Percentiles rank a stretch among this genome's conserved stretches.
Evolutionary conservation across 2,329 filamentous ascomycete species (phyloP).

Genomic region (Pestalotiopsis sp.): DNA sequence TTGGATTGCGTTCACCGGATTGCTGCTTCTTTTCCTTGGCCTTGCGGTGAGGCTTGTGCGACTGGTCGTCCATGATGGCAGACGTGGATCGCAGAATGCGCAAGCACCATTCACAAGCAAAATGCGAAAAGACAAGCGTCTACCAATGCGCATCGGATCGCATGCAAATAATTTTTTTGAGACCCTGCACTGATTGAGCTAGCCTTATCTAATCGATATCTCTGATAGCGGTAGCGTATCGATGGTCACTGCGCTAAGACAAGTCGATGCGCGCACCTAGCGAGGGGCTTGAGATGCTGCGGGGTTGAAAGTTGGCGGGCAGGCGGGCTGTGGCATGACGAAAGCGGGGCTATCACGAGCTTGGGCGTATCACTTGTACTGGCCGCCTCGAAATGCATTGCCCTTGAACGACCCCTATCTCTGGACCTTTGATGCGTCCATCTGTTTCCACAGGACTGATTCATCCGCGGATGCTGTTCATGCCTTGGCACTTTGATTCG

Average conservation of each 20-base stretch:
- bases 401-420: background rate
- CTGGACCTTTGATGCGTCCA: background rate
- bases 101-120: background rate
- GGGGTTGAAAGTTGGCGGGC: background rate
- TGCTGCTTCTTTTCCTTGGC: conserved; percentile 84
- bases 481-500: background rate
- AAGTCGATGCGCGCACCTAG: background rate
- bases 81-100: background rate
- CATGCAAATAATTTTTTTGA: conserved; percentile 4
- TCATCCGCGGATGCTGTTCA: background rate
- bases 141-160: background rate
- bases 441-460: background rate
- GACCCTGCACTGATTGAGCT: background rate
- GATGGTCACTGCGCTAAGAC: background rate
- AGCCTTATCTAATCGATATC: conserved; percentile 5
- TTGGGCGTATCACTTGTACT: background rate
- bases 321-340: background rate
- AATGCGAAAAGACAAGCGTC: background rate
- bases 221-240: background rate
- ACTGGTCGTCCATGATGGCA: conserved; percentile 74
- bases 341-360: conserved; percentile 6
- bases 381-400: background rate
- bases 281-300: background rate
- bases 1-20: conserved; percentile 71
- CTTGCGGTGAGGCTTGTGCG: conserved; percentile 82